These are phyloP conservation scores for Aspergillus alliaceus DNA, from an alignment of 2,329 filamentous ascomycete species.

Conservation along the genomic window DNA sequence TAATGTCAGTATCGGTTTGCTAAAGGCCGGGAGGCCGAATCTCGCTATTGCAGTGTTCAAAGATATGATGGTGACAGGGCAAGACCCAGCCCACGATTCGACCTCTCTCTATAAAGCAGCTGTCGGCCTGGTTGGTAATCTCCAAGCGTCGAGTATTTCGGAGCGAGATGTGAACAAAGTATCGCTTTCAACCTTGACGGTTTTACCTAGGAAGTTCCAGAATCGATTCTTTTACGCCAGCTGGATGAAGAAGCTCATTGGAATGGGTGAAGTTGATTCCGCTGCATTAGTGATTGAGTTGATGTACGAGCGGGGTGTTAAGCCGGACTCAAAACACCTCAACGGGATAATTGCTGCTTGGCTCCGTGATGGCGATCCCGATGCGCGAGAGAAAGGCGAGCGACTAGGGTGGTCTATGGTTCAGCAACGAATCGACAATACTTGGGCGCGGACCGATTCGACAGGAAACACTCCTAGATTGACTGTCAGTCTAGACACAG, in stretches of 20 bases:
- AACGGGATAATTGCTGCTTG: constrained; percentile 81
- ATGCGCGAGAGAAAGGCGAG: constrained; percentile 63
- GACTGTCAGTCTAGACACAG: constrained; percentile 27
- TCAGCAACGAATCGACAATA: constrained; percentile 62
- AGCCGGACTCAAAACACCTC: constrained; percentile 71
- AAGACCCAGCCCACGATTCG: constrained; percentile 45
- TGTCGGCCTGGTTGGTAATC: constrained; percentile 39
- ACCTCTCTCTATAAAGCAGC: constrained; percentile 46
- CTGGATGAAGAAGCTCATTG: constrained; percentile 83
- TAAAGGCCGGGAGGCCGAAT: constrained; percentile 64
- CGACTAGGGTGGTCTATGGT: constrained; percentile 76
- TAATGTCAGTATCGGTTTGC: constrained; percentile 67
- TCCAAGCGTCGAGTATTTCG: constrained; percentile 43
- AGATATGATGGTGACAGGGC: constrained; percentile 77
- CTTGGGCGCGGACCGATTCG: constrained; percentile 45
- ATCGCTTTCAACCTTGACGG: constrained; percentile 50
- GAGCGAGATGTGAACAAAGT: constrained; percentile 49
- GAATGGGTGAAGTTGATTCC: constrained; percentile 67
- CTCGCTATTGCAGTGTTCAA: constrained; percentile 75
- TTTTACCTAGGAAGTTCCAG: constrained; percentile 53
- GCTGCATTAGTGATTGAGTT: constrained; percentile 71
- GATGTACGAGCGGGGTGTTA: constrained; percentile 69
- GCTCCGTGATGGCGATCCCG: constrained; percentile 62
- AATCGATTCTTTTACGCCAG: constrained; percentile 85
- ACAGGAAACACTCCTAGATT: constrained; percentile 23